Conservation (phyloP, 176 grass and related monocot genomes). For the Bothriochloa decipiens region DNA sequence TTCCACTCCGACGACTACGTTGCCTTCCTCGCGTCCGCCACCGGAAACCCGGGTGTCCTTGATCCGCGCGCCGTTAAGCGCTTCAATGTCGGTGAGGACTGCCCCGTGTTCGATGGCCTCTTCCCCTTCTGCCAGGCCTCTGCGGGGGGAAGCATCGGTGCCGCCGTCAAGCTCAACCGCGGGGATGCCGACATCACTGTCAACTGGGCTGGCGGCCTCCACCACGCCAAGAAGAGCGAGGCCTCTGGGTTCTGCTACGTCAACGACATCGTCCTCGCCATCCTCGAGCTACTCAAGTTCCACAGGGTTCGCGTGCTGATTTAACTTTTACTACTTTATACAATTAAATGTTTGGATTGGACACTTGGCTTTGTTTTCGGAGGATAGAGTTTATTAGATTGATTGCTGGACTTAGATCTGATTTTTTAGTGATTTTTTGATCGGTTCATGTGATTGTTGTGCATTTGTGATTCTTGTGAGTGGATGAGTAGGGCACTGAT, state of each 20-base stretch:
- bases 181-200: conserved; percentile 84
- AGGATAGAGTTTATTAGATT: neutral
- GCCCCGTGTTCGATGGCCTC: conserved; percentile 88
- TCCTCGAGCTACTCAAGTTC: conserved; percentile 92
- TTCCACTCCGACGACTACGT: conserved; percentile 91
- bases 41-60: conserved; percentile 37
- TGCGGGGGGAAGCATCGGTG: conserved; percentile 78
- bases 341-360: neutral
- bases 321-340: neutral
- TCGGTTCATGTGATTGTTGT: conserved; percentile 1
- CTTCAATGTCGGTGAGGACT: conserved; percentile 91
- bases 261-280: conserved; percentile 87
- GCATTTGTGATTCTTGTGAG: neutral
- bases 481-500: neutral
- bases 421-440: neutral
- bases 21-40: conserved; percentile 64
- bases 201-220: conserved; percentile 91
- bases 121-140: conserved; percentile 86
- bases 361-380: neutral
- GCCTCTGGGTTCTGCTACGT: conserved; percentile 93
- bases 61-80: conserved; percentile 57
- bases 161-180: conserved; percentile 84
- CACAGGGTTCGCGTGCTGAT: conserved; percentile 53
- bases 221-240: conserved; percentile 88
- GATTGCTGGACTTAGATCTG: conserved; percentile 6